These are phyloP conservation scores for Macrocystidia cucumis DNA, from an alignment of 1,284 basidiomycete species.

Conservation along the genomic window DNA sequence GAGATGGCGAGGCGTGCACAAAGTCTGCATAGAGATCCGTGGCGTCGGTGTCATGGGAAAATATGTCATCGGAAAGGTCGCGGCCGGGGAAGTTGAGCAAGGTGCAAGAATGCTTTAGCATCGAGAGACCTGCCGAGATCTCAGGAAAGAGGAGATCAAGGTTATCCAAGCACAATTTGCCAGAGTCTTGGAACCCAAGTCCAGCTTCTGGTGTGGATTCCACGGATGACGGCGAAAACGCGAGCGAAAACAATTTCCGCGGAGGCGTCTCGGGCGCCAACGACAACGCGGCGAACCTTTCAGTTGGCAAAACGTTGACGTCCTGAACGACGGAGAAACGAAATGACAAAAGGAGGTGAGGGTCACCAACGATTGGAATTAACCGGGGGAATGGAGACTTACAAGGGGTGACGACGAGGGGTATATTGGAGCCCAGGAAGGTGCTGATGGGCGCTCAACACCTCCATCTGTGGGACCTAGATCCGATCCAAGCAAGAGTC, in stretches of 20 bases:
- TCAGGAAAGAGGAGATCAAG: no score
- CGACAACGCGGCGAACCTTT: slow-evolving; percentile 42
- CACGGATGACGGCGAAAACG: slow-evolving; percentile 45
- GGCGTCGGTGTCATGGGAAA: slow-evolving; percentile 23
- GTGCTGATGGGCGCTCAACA: slow-evolving; percentile 20
- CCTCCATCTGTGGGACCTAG: slow-evolving; percentile 18
- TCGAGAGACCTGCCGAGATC: no score
- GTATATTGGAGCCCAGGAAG: no score
- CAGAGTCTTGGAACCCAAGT: no score
- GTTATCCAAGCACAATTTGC: no score
- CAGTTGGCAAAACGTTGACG: slow-evolving; percentile 32
- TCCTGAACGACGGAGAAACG: slow-evolving; percentile 19
- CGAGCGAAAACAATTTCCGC: slow-evolving; percentile 30
- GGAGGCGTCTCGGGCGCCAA: slow-evolving; percentile 43
- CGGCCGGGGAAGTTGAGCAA: no score
- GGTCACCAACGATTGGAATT: slow-evolving; percentile 8
- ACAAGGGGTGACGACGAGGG: slow-evolving; percentile 8
- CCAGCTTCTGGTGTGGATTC: slow-evolving; percentile 52
- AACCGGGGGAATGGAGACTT: slow-evolving; percentile 6
- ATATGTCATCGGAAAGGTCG: slow-evolving; percentile 27
- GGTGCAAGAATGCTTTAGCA: no score
- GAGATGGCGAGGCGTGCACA: slow-evolving; percentile 46
- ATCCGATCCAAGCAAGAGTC: slow-evolving; percentile 15
- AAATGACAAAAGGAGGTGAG: slow-evolving; percentile 13
- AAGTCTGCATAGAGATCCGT: slow-evolving; percentile 20